Evolutionary conservation across 169 alveolate species (phyloP).

Genomic region (Eimeria maxima): DNA sequence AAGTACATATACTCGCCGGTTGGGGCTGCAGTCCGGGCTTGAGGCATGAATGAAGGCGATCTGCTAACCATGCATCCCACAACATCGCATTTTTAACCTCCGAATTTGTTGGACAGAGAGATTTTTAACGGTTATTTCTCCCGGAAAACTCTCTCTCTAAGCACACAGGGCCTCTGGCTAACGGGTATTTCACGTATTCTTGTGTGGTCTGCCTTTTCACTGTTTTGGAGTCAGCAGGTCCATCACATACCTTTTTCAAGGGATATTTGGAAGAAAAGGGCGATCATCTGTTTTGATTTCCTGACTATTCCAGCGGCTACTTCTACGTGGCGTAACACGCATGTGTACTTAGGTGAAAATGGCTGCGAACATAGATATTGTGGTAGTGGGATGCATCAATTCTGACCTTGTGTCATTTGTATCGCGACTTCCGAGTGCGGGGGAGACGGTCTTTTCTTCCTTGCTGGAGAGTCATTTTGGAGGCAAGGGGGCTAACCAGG

Average conservation of each 20-base stretch:
- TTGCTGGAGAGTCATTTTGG: slow-evolving; percentile 72
- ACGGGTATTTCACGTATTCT: not conserved
- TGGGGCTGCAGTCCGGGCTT: slow-evolving; percentile 3
- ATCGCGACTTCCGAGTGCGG: slow-evolving; percentile 79
- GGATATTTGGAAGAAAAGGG: not conserved
- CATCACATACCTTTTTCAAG: not conserved
- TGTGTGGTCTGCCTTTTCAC: not conserved
- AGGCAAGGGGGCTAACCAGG: slow-evolving; percentile 86
- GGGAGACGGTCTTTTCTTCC: slow-evolving; percentile 82
- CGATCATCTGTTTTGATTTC: not conserved
- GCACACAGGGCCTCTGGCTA: not conserved
- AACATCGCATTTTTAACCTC: not conserved
- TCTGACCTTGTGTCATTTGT: slow-evolving; percentile 77
- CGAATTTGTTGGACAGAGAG: not conserved
- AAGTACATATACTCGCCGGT: not conserved
- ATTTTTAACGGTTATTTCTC: not conserved
- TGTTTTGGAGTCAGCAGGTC: not conserved
- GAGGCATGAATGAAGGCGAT: not conserved
- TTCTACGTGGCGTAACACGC: not conserved
- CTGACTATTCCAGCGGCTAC: not conserved
- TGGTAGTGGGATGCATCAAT: slow-evolving; percentile 80
- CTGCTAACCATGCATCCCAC: not conserved
- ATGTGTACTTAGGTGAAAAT: slow-evolving; percentile 37
- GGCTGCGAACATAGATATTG: slow-evolving; percentile 53
- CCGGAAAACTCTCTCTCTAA: not conserved